Evolutionary conservation across 208 protist species (phyloP).

Genomic region (Crithidia acanthocephali): DNA sequence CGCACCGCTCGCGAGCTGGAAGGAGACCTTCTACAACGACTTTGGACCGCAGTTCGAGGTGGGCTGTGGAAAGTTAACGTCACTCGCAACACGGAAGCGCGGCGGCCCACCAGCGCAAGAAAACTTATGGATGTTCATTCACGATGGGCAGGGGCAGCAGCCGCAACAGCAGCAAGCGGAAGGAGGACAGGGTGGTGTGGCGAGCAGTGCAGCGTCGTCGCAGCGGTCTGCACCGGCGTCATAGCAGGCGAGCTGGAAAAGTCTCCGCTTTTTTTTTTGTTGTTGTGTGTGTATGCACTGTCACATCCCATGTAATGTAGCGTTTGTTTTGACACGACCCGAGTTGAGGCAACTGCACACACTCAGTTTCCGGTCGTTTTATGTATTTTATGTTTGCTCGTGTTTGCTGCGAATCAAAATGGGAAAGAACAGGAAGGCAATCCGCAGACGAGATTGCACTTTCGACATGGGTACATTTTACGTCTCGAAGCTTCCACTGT

Average conservation of each 20-base stretch:
- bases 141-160: constrained; percentile 48
- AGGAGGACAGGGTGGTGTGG: not conserved
- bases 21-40: constrained; percentile 83
- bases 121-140: constrained; percentile 88
- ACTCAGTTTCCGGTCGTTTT: no score
- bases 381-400: no score
- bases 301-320: no score
- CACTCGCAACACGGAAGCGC: constrained; percentile 49
- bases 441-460: no score
- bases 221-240: not conserved
- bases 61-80: constrained; percentile 56
- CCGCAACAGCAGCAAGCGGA: not conserved
- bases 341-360: no score
- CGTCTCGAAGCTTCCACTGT: no score
- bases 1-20: constrained; percentile 61
- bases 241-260: not conserved
- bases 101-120: constrained; percentile 42
- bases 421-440: no score
- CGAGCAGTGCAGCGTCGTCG: not conserved
- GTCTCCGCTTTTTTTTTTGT: constrained; percentile 6
- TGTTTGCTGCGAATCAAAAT: no score
- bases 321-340: no score
- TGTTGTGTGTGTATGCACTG: not conserved
- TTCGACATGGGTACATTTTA: no score
- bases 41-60: constrained; percentile 87